phyloP scores from a whole-genome alignment of 2,329 filamentous ascomycete species.

The Rhynchosporium secalis region DNA sequence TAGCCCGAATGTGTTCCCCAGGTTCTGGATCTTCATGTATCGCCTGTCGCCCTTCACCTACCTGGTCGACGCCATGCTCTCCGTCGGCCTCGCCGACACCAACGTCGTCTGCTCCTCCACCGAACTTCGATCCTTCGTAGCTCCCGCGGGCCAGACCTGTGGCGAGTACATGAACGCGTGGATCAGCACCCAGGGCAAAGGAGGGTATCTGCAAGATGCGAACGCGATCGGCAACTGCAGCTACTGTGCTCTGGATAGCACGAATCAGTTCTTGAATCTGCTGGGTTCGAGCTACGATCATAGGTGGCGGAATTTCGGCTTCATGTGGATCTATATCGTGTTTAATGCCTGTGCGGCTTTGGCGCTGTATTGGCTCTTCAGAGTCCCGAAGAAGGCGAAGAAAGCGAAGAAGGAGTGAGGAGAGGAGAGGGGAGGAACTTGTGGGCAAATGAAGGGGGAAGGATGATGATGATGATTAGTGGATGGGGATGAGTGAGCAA shows the following conservation, averaged over 20 bases:
- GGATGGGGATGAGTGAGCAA: too few relatives aligned
- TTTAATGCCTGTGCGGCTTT: conserved; percentile 57
- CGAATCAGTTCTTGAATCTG: conserved; percentile 50
- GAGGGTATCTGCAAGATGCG: conserved; percentile 55
- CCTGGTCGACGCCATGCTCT: conserved; percentile 70
- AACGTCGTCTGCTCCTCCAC: conserved; percentile 64
- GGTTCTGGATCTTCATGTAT: conserved; percentile 87
- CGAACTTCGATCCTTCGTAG: conserved; percentile 66
- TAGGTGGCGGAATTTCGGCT: conserved; percentile 68
- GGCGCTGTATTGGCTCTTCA: conserved; percentile 53
- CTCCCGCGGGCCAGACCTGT: conserved; percentile 58
- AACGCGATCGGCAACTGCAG: conserved; percentile 51
- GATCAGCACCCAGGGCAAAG: conserved; percentile 43
- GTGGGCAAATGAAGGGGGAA: too few relatives aligned
- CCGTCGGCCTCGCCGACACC: conserved; percentile 68
- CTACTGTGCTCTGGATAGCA: conserved; percentile 53
- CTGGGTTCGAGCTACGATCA: conserved; percentile 56
- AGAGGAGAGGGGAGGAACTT: too few relatives aligned
- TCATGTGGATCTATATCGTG: conserved; percentile 48
- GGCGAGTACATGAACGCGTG: conserved; percentile 55
- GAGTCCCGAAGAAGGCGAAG: conserved; percentile 44
- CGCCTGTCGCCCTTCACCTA: conserved; percentile 82
- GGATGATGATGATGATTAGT: too few relatives aligned
- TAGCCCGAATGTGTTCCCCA: conserved; percentile 59
- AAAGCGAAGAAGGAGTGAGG: conserved; percentile 22